These are phyloP conservation scores for Fusarium falciforme DNA, from an alignment of 2,329 filamentous ascomycete species.

Conservation along the genomic window DNA sequence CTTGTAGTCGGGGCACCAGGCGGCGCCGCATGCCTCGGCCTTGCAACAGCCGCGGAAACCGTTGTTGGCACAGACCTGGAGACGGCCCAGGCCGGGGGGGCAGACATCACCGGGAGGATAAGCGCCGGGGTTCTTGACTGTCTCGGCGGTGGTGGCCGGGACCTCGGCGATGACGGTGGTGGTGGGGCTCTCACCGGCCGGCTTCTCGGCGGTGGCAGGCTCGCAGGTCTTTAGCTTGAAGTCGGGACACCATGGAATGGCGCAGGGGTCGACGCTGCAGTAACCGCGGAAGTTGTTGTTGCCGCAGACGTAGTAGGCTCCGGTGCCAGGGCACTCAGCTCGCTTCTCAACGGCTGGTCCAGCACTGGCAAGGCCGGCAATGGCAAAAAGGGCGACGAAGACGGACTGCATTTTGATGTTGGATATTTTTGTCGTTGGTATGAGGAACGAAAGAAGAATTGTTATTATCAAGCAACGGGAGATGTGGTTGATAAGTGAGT, in stretches of 20 bases:
- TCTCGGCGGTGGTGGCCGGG: neutral
- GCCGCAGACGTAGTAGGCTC: constrained; percentile 22
- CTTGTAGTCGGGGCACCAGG: constrained; percentile 32
- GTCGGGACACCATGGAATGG: constrained; percentile 24
- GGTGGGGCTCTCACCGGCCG: neutral
- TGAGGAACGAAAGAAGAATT: neutral
- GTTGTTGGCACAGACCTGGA: constrained; percentile 17
- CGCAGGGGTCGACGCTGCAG: constrained; percentile 24
- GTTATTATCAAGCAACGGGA: constrained; percentile 2
- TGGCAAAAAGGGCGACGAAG: constrained; percentile 25
- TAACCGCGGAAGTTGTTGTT: constrained; percentile 28
- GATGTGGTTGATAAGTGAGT: constrained; percentile 26
- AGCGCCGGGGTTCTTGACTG: neutral
- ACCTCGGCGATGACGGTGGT: neutral
- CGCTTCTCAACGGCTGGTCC: constrained; percentile 9
- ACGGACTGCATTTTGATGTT: constrained; percentile 30
- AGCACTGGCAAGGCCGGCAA: constrained; percentile 19
- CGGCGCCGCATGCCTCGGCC: constrained; percentile 17
- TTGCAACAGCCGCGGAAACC: constrained; percentile 30
- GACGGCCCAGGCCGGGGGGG: constrained; percentile 2
- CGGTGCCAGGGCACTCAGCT: constrained; percentile 23
- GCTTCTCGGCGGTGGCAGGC: neutral
- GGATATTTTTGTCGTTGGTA: constrained; percentile 6
- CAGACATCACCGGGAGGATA: constrained; percentile 10
- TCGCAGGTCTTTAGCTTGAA: constrained; percentile 22